Conservation (phyloP, 176 grass and related monocot species). For the Triticum urartu region DNA sequence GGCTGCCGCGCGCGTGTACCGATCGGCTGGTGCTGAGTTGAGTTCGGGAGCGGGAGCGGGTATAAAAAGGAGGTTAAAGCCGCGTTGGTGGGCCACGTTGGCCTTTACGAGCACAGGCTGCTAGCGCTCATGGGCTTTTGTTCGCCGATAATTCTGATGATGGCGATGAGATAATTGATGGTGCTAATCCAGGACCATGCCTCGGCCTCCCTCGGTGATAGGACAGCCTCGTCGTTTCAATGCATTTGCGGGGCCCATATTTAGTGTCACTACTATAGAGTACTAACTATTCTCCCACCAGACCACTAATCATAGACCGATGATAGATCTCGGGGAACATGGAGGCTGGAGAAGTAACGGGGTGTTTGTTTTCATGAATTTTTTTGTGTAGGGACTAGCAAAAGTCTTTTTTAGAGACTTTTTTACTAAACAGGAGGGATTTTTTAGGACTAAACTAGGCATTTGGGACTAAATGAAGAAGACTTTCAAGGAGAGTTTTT, state of each 20-base stretch:
- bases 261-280: not conserved
- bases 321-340: constrained; percentile 4
- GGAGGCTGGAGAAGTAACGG: not conserved
- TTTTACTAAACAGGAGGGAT: too few relatives aligned
- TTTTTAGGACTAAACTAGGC: too few relatives aligned
- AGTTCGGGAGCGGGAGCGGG: not conserved
- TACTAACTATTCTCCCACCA: not conserved
- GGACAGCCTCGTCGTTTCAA: not conserved
- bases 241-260: not conserved
- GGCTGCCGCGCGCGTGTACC: not conserved
- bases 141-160: not conserved
- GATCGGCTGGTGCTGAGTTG: not conserved
- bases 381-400: too few relatives aligned
- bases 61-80: not conserved
- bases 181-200: not conserved
- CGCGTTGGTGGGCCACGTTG: not conserved
- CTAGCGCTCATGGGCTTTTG: not conserved
- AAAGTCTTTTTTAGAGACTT: too few relatives aligned
- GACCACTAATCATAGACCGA: not conserved
- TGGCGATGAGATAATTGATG: not conserved
- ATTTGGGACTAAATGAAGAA: too few relatives aligned
- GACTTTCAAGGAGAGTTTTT: too few relatives aligned
- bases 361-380: too few relatives aligned
- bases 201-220: not conserved
- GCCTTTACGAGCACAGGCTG: constrained; percentile 2